Evolutionary conservation across 306 rosid genomes (phyloP).

Genomic region (Rosa persica): DNA sequence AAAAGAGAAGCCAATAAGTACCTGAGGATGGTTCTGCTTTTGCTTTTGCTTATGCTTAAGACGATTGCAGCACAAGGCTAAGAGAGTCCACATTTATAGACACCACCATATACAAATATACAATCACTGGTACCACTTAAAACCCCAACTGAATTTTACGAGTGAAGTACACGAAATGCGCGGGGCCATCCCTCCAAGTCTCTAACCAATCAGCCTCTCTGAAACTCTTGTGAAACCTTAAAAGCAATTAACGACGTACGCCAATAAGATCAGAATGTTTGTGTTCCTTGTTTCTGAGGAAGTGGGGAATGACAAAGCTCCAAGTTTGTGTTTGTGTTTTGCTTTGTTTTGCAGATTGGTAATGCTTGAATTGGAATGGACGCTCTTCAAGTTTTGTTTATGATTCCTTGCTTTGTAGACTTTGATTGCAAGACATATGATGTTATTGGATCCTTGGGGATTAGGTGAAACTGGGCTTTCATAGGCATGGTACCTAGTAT

Average conservation of each 20-base stretch:
- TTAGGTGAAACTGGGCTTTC: conserved; percentile 37
- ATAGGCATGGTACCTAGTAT: neutral
- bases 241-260: conserved; percentile 21
- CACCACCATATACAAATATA: neutral
- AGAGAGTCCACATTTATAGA: conserved; percentile 56
- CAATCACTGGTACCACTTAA: neutral
- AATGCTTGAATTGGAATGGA: conserved; percentile 85
- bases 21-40: conserved; percentile 31
- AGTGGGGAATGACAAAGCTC: conserved; percentile 5
- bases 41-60: conserved; percentile 23
- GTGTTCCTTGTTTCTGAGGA: neutral
- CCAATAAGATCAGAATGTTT: neutral
- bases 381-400: conserved; percentile 37
- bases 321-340: conserved; percentile 30
- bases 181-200: conserved; percentile 31
- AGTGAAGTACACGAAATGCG: conserved; percentile 63
- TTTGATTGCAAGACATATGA: conserved; percentile 38
- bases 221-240: conserved; percentile 22
- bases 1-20: conserved; percentile 12
- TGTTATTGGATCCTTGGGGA: conserved; percentile 10
- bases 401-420: conserved; percentile 28
- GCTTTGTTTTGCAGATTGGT: conserved; percentile 68
- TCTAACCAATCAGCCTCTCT: conserved; percentile 28
- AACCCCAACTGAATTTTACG: conserved; percentile 29
- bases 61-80: conserved; percentile 42